These are phyloP conservation scores for Ambrosia trifida DNA, from an alignment of 129 eudicot genomes.

Conservation along the genomic window DNA sequence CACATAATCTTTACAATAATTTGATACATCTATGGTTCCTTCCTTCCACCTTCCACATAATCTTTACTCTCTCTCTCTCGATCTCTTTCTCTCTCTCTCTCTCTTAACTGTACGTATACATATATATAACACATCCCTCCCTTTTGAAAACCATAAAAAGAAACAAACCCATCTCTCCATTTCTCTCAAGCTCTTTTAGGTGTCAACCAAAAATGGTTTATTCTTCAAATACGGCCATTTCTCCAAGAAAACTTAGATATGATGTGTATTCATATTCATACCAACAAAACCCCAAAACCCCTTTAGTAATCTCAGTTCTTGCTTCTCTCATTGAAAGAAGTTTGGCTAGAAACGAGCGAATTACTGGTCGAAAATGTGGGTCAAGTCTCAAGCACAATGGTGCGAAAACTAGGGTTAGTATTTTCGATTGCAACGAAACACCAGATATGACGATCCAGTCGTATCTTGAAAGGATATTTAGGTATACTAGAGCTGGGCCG, in stretches of 20 bases:
- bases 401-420: slow-evolving; percentile 40
- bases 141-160: slow-evolving; percentile 27
- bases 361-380: slow-evolving; percentile 40
- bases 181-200: slow-evolving; percentile 18
- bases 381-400: slow-evolving; percentile 23
- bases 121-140: slow-evolving; percentile 8
- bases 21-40: slow-evolving; percentile 12
- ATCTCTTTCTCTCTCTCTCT: background rate
- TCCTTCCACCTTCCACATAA: slow-evolving; percentile 51
- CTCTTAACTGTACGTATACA: slow-evolving; percentile 10
- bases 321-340: slow-evolving; percentile 82
- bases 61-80: slow-evolving; percentile 20
- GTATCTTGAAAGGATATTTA: slow-evolving; percentile 77
- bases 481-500: slow-evolving; percentile 82
- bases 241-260: slow-evolving; percentile 81
- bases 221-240: slow-evolving; percentile 47
- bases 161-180: slow-evolving; percentile 34
- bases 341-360: slow-evolving; percentile 68
- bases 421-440: slow-evolving; percentile 65
- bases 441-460: slow-evolving; percentile 88
- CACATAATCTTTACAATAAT: background rate
- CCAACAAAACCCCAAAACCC: slow-evolving; percentile 59
- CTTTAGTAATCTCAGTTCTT: slow-evolving; percentile 79
- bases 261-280: slow-evolving; percentile 75
- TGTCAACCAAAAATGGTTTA: slow-evolving; percentile 39